Conservation (phyloP, 805 yeast genomes). For the Tetrapisispora fleetii region DNA sequence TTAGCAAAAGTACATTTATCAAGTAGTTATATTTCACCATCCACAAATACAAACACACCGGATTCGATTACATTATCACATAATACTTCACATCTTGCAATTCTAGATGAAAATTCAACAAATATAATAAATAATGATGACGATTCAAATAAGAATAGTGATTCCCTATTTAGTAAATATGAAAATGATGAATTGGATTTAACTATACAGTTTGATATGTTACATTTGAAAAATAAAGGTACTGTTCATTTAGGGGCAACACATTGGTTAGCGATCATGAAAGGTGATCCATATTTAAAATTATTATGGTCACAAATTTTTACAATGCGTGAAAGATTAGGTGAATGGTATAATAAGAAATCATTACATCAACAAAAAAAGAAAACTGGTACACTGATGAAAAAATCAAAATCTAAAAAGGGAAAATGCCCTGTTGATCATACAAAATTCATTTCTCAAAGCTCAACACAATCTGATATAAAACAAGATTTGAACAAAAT, state of each 20-base stretch:
- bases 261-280: conserved; percentile 50
- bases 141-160: not conserved
- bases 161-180: conserved; percentile 10
- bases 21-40: conserved; percentile 1
- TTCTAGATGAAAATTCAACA: not conserved
- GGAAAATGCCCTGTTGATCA: conserved; percentile 13
- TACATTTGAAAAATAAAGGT: conserved; percentile 35
- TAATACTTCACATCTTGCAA: not conserved
- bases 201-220: conserved; percentile 36
- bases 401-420: not conserved
- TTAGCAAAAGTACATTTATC: conserved; percentile 25
- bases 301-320: conserved; percentile 44
- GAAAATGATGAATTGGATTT: conserved; percentile 30
- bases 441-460: conserved; percentile 3
- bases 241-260: conserved; percentile 41
- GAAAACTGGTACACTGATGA: not conserved
- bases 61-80: conserved; percentile 2
- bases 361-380: conserved; percentile 1
- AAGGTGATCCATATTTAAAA: conserved; percentile 48
- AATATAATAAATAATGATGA: not conserved
- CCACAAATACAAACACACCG: conserved; percentile 1
- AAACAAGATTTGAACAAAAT: not conserved
- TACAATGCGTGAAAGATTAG: conserved; percentile 31
- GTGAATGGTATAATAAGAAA: conserved; percentile 27
- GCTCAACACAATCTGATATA: conserved; percentile 9